Evolutionary conservation across 768 basidiomycete genomes (phyloP).

Genomic region (Tricholoma sp.): DNA sequence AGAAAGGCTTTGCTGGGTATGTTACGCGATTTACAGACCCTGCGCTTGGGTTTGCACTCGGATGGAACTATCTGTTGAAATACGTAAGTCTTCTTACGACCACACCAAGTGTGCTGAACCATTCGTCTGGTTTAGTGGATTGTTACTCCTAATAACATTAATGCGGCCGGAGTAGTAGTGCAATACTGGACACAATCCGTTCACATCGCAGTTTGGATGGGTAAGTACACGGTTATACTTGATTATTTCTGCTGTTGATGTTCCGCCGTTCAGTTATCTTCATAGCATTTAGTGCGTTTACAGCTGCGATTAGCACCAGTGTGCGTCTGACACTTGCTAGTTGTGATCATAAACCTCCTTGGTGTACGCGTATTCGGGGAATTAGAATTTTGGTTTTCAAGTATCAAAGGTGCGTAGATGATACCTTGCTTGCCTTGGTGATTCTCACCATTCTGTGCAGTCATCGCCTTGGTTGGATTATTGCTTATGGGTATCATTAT

Average conservation of each 20-base stretch:
- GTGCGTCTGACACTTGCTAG: slow-evolving; percentile 20
- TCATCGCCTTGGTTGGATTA: slow-evolving; percentile 42
- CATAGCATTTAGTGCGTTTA: slow-evolving; percentile 45
- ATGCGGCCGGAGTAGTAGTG: slow-evolving; percentile 52
- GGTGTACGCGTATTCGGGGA: slow-evolving; percentile 67
- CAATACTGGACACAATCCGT: slow-evolving; percentile 42
- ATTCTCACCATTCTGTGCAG: slow-evolving; percentile 17
- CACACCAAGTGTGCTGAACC: slow-evolving; percentile 5
- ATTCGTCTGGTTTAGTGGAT: slow-evolving; percentile 34
- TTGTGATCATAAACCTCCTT: slow-evolving; percentile 52
- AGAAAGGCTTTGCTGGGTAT: slow-evolving; percentile 57
- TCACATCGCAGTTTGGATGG: slow-evolving; percentile 53
- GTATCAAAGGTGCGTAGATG: slow-evolving; percentile 54
- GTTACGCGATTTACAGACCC: slow-evolving; percentile 65
- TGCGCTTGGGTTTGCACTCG: slow-evolving; percentile 61
- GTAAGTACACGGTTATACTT: slow-evolving; percentile 23
- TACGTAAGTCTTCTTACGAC: slow-evolving; percentile 34
- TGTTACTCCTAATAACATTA: slow-evolving; percentile 62
- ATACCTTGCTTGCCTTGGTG: not conserved
- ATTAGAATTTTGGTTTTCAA: slow-evolving; percentile 70
- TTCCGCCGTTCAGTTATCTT: slow-evolving; percentile 40
- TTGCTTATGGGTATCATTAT: slow-evolving; percentile 59
- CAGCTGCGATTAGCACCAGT: not conserved
- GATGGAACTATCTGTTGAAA: slow-evolving; percentile 60
- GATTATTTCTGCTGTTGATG: not conserved